Base-by-base conservation (phyloP, 768 basidiomycete species). In the Tulasnella sp. region DNA sequence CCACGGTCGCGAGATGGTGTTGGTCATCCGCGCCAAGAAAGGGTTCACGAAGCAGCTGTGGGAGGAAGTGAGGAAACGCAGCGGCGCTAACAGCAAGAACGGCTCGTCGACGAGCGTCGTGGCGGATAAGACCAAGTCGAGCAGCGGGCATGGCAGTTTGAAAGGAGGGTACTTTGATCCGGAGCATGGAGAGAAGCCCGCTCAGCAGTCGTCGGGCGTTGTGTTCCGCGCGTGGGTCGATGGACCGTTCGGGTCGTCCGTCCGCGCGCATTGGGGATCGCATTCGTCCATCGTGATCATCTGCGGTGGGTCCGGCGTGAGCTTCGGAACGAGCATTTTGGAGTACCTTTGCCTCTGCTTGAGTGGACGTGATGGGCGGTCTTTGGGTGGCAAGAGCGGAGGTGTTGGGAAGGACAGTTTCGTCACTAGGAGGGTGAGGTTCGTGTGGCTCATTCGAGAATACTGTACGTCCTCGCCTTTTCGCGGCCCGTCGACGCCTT, bases 391-490 rank as follows among this genome's bases (percentile, higher is more conserved):
- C 9, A 71, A 67, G 69, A 35, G 63, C 40, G 69, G 67, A 22
- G 47, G 69, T 41, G 36, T 69, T 12, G 76, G 77, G 14, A 22
- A 74, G 69, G 77, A 72, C 7, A 80, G 78, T 39, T 75, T 79
- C 7, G 84, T 84, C 9, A 86, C 85, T 6, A 80, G 76, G 37
- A 83, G 91, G 5, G 84, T 91, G 0, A 82, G 90, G 19, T 90
- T 92, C 75, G 83, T 92, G 2, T 92, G 91, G 91, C 84, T 91
- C 59, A 81, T 91, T 26, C 83, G 90, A 42, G 91, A 92, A 76
- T 91, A 87, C 76, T 84, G 90, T 90, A 72, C 79, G 89, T 82
- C 1, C 16, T 47, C 29, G 19, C 17, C 41, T 34, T 29, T 26
- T 41, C 63, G 39, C 32, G 69, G 59, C 42, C 62, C 22, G n/a